Percentiles rank a stretch among this genome's conserved stretches.
phyloP scores from a whole-genome alignment of 2,329 filamentous ascomycete genomes.

The Chrysoporthe deuterocubensis region DNA sequence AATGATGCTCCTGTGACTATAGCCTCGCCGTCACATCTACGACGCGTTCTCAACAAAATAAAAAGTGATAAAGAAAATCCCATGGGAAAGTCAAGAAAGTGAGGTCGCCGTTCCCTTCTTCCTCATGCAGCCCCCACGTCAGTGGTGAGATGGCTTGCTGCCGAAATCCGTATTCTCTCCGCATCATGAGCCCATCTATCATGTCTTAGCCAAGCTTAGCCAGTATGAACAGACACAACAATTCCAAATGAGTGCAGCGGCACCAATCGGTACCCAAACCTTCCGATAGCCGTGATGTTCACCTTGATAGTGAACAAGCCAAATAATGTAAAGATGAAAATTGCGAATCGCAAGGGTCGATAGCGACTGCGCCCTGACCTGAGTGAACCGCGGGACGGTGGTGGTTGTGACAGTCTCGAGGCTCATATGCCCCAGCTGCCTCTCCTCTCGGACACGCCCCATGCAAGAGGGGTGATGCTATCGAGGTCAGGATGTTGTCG shows the following conservation, averaged over 20 bases:
- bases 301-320: background rate
- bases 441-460: slow-evolving; percentile 69
- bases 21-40: background rate
- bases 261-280: background rate
- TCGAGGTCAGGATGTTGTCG: slow-evolving; percentile 79
- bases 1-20: slow-evolving; percentile 14
- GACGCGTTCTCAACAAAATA: background rate
- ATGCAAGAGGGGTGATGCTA: slow-evolving; percentile 61
- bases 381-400: too few species aligned
- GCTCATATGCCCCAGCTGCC: slow-evolving; percentile 73
- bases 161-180: background rate
- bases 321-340: slow-evolving; percentile 1
- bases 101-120: background rate
- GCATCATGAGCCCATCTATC: slow-evolving; percentile 4
- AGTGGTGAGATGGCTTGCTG: background rate
- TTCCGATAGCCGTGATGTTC: background rate
- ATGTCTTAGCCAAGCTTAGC: background rate
- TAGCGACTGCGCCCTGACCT: background rate
- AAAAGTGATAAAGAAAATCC: background rate
- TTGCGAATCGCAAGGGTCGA: background rate
- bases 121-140: background rate
- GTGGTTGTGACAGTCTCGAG: background rate
- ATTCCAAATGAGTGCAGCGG: background rate
- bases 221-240: background rate
- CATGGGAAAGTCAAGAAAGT: background rate